Evolutionary conservation across 164 flowering plant species (phyloP).

Genomic region (Magnolia officinalis): DNA sequence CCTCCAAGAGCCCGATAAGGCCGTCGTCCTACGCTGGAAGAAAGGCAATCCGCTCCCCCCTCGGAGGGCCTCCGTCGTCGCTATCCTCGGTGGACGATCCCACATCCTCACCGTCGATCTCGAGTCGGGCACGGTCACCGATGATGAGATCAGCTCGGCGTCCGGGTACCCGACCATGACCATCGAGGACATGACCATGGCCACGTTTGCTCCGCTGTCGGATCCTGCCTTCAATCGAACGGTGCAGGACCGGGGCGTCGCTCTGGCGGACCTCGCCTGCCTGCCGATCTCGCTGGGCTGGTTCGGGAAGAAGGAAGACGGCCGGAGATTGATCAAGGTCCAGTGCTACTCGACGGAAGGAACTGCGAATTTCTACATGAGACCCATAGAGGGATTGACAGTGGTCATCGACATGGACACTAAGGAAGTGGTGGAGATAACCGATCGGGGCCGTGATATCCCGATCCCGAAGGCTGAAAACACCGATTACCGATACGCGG

Average conservation of each 20-base stretch:
- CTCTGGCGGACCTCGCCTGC: constrained; percentile 64
- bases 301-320: constrained; percentile 69
- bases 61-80: constrained; percentile 59
- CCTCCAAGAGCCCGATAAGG: constrained; percentile 48
- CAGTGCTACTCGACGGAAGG: constrained; percentile 77
- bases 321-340: constrained; percentile 61
- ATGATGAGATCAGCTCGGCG: constrained; percentile 17
- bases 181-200: constrained; percentile 69
- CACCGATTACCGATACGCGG: constrained; percentile 68
- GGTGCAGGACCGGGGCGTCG: constrained; percentile 59
- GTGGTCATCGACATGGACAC: constrained; percentile 72
- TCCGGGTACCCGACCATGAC: constrained; percentile 87
- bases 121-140: constrained; percentile 32
- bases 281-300: constrained; percentile 79
- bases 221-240: constrained; percentile 66
- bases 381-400: constrained; percentile 90
- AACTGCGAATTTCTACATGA: constrained; percentile 89
- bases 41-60: constrained; percentile 56
- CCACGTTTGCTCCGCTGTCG: constrained; percentile 53
- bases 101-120: constrained; percentile 58
- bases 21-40: constrained; percentile 55
- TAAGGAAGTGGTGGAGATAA: constrained; percentile 52
- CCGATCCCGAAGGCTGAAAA: constrained; percentile 63
- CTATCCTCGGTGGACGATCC: constrained; percentile 35
- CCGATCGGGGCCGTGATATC: constrained; percentile 46